A percentile compares a stretch with the other conserved stretches of the same genome.
Conservation (phyloP, 1,284 basidiomycete species). For the Tylopilus sp. region DNA sequence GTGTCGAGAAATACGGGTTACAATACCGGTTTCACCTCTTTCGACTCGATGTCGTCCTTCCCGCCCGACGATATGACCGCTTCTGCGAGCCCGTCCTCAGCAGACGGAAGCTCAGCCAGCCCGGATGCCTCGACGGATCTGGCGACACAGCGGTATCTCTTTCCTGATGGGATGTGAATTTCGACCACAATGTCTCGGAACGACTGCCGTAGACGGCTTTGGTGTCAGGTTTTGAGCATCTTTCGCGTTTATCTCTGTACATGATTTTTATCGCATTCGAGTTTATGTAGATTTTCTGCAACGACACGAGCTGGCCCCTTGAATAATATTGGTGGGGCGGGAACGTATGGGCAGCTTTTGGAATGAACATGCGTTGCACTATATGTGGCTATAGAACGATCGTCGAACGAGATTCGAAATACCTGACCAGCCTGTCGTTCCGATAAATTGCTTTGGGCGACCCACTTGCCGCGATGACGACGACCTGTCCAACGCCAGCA, state of each 20-base stretch:
- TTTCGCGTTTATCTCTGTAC: not conserved
- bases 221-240: not conserved
- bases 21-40: constrained; percentile 10
- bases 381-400: constrained; percentile 12
- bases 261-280: too few species aligned
- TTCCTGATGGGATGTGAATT: constrained; percentile 22
- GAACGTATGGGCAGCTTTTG: too few species aligned
- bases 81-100: constrained; percentile 26
- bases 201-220: constrained; percentile 7
- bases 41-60: constrained; percentile 17
- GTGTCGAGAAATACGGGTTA: constrained; percentile 14
- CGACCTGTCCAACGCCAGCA: not conserved
- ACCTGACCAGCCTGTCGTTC: constrained; percentile 11
- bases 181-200: constrained; percentile 1
- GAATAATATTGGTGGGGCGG: not conserved
- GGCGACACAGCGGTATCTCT: constrained; percentile 17
- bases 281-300: not conserved
- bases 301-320: not conserved
- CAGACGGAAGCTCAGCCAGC: constrained; percentile 16
- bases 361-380: not conserved
- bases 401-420: constrained; percentile 19
- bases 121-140: constrained; percentile 23
- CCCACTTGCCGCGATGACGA: constrained; percentile 11
- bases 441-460: constrained; percentile 2
- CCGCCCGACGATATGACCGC: constrained; percentile 20